Conservation (phyloP, 2,329 filamentous ascomycete genomes). For the Phyllosticta paracitricarpa region DNA sequence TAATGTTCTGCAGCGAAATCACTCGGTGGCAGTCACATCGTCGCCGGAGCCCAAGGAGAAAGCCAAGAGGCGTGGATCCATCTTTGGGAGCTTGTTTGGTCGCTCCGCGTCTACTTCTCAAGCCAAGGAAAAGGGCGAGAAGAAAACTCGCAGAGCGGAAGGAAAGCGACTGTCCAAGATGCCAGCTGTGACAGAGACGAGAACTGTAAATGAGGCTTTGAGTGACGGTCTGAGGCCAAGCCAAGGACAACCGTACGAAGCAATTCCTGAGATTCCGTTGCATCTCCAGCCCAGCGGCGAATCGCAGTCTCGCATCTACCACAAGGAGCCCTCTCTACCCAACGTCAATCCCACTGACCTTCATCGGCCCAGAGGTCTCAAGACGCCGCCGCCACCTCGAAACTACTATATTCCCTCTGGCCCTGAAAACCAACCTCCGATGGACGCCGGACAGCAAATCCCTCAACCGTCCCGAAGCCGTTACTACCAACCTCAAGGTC, state of each 20-base stretch:
- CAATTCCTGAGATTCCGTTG: background rate
- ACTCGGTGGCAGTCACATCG: background rate
- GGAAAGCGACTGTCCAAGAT: conserved; percentile 6
- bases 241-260: background rate
- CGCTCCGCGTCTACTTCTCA: conserved; percentile 13
- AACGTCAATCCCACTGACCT: background rate
- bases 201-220: background rate
- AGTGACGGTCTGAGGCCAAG: background rate
- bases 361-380: background rate
- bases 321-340: background rate
- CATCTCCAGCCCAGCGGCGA: background rate
- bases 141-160: background rate
- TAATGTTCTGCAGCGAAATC: conserved; percentile 6
- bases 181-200: background rate
- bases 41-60: conserved; percentile 6
- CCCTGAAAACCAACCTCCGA: background rate
- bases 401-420: background rate
- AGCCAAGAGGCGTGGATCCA: conserved; percentile 37
- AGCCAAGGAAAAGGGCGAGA: conserved; percentile 17
- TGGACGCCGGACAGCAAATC: background rate
- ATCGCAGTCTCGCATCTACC: background rate
- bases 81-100: conserved; percentile 34
- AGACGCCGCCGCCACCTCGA: background rate
- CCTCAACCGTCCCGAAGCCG: background rate
- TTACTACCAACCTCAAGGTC: background rate